Evolutionary conservation across 148 eudicot genomes (phyloP).

Genomic region (Pharnaceum exiguum): DNA sequence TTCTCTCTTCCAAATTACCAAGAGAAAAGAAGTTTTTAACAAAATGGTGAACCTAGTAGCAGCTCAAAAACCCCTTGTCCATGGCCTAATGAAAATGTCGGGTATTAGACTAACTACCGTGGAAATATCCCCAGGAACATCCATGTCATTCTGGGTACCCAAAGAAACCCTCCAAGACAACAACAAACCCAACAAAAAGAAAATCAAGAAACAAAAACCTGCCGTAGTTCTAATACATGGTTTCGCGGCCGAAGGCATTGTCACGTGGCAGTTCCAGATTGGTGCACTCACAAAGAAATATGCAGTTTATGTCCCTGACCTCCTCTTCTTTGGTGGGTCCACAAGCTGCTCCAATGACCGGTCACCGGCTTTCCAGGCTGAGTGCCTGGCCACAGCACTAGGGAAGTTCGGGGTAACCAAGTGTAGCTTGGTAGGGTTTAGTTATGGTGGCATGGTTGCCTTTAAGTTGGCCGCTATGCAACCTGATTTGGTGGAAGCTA

Average conservation of each 20-base stretch:
- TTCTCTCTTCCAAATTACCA: neutral
- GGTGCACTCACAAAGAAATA: constrained; percentile 66
- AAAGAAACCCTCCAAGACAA: constrained; percentile 19
- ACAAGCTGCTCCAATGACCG: constrained; percentile 37
- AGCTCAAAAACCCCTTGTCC: constrained; percentile 64
- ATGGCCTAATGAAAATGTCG: constrained; percentile 70
- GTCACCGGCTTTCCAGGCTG: constrained; percentile 68
- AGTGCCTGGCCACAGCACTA: constrained; percentile 53
- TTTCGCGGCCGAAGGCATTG: constrained; percentile 83
- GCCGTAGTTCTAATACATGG: constrained; percentile 80
- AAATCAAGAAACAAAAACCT: constrained; percentile 51
- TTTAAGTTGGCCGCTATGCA: constrained; percentile 73
- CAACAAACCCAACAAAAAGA: constrained; percentile 5
- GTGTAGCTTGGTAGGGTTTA: constrained; percentile 80
- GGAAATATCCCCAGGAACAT: constrained; percentile 64
- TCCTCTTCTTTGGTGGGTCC: constrained; percentile 83
- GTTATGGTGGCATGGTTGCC: constrained; percentile 94
- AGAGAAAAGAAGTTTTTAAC: neutral
- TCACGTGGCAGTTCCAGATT: constrained; percentile 90
- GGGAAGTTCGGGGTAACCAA: constrained; percentile 49
- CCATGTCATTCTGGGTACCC: constrained; percentile 84
- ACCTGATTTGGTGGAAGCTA: constrained; percentile 60
- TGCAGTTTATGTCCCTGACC: constrained; percentile 78
- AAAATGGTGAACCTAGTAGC: constrained; percentile 86
- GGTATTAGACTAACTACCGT: constrained; percentile 58